Base-by-base conservation (phyloP, 2,329 filamentous ascomycete genomes). In the Pseudohalonectria lignicola region DNA sequence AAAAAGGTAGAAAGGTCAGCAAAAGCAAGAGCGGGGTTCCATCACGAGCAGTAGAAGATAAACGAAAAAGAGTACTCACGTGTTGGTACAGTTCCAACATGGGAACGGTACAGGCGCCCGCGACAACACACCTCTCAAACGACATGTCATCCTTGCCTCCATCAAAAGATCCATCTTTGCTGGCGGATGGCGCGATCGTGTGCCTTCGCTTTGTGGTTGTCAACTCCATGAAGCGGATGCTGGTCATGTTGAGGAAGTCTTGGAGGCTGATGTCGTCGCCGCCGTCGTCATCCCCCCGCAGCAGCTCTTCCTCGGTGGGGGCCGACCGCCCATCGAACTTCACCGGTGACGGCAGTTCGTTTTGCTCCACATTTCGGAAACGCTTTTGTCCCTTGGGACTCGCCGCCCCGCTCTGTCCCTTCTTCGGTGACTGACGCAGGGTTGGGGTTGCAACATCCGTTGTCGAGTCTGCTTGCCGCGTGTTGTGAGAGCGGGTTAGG, bases 191-290 rank as follows among this genome's bases (percentile, higher is more conserved):
- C 3, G 75, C 82, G 33, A 82, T 78, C 0, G 90, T 96, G 49
- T 93, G 83, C 39, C 92, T 75, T 47, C 90, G 73, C 56, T 96
- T 96, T 1, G 88, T 95, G 0, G 90, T 94, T n/a, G 82, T 94
- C 36, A 98, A 69, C 55, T 98, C 92, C 84, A 98, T 95, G 62
- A 98, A 98, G 39, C 88, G 85, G 51, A 98, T 94, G 42, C 86
- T 93, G 3, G 90, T 95, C 77, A 94, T 79, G 45, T 93, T 86
- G 32, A 98, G 64, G 60, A 98, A 98, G 38, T 94, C 84, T 49
- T 94, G 86, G 3, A 98, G 68, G 33, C 88, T 82, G 39, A 94
- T 87, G 19, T 79, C 73, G 16, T 71, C 68, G 12, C 78, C 71
- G 17, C 65, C 69, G 11, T 66, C 57, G 16, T 66, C 67, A n/a